Base-by-base conservation (phyloP, 2,329 filamentous ascomycete species). In the Tolypocladium ovalisporum region DNA sequence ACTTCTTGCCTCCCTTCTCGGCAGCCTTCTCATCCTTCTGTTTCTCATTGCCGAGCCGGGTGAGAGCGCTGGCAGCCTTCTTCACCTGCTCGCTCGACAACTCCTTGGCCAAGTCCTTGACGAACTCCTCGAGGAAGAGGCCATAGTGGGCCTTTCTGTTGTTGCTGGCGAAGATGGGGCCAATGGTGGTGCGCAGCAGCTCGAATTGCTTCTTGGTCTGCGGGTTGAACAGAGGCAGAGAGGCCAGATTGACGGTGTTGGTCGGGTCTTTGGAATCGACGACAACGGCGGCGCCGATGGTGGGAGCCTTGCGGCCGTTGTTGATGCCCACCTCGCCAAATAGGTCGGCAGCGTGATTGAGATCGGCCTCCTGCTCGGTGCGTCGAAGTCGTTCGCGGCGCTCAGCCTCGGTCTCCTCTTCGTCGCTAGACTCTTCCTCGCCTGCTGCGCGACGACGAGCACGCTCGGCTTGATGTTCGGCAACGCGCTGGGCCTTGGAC, bases 21-120 rank as follows among this genome's bases (percentile, higher is more conserved):
- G 89, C 84, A 4, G 87, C 86, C 82, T 97, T 97, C 82, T 99
- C 94, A 73, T 97, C 92, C 79, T 91, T 95, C 87, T 97, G 87
- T 82, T 96, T 97, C 83, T 97, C 94, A 71, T 99, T 99, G 70
- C 90, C 83, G 57, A 96, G 81, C 6, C 91, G 87, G n/a, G 92
- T 96, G 67, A 99, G 75, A 6, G 83, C 82, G 72, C 89, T 95
- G 15, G 90, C 84, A 63, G 96, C 84, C 81, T 97, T 97, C 83
- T 97, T 97, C 75, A 97, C 92, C 76, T 97, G 91, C 58, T 94
- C 87, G 70, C 90, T 96, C 17, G 88, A 86, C 63, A 99, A 75
- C 34, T 96, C 92, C 75, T 91, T 92, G 66, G 86, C 84, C 51
- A 97, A 82, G 68, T 90, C 85, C 79, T 96, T 96, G 62, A 83